Conservation (phyloP, 257 asterid genomes). For the Capsicum rhomboideum region DNA sequence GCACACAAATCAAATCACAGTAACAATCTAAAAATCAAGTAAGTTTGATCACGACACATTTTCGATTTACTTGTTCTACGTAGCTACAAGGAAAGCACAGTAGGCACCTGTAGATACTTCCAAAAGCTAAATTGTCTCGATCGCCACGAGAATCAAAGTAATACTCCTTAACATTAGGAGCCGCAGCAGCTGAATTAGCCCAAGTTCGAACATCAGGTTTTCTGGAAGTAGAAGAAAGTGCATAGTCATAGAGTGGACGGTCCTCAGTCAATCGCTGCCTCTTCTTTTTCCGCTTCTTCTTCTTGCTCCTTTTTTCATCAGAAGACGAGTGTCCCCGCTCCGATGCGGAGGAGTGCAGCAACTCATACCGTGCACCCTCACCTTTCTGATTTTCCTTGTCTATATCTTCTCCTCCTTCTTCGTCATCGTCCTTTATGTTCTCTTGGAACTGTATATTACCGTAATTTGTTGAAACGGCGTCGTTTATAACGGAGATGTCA, state of each 20-base stretch:
- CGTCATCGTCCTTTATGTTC: slow-evolving; percentile 32
- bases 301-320: slow-evolving; percentile 20
- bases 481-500: slow-evolving; percentile 58
- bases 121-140: slow-evolving; percentile 80
- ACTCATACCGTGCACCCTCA: slow-evolving; percentile 35
- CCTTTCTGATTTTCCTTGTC: slow-evolving; percentile 12
- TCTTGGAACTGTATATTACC: neutral
- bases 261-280: slow-evolving; percentile 22
- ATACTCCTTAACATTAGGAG: slow-evolving; percentile 51
- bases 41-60: too few species aligned
- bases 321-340: slow-evolving; percentile 33
- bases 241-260: slow-evolving; percentile 21
- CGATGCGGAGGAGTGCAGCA: slow-evolving; percentile 57
- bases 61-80: neutral
- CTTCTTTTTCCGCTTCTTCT: slow-evolving; percentile 31
- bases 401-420: neutral
- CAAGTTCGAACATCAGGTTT: slow-evolving; percentile 56
- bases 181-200: slow-evolving; percentile 39
- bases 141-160: slow-evolving; percentile 96
- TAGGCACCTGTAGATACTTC: slow-evolving; percentile 65
- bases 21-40: too few species aligned
- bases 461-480: slow-evolving; percentile 42
- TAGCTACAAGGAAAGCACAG: neutral
- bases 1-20: neutral
- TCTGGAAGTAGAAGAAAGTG: slow-evolving; percentile 40